Evolutionary conservation across 345 rosid genomes (phyloP).

Genomic region (Pistacia vera): DNA sequence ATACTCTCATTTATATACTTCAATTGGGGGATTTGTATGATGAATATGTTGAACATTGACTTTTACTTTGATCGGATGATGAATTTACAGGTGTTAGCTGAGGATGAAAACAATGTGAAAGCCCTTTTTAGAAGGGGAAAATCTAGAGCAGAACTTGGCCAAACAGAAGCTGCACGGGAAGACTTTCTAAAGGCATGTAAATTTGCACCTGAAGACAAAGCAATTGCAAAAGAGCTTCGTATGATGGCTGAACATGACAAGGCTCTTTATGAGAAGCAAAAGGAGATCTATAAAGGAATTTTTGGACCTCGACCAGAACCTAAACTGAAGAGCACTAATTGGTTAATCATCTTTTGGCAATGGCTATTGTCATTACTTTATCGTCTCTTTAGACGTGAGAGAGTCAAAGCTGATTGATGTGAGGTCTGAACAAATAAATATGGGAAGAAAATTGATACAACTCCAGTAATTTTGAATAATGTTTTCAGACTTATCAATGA

Average conservation of each 20-base stretch:
- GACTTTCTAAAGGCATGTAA: slow-evolving; percentile 84
- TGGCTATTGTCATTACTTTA: slow-evolving; percentile 40
- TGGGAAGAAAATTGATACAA: background rate
- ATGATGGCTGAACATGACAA: slow-evolving; percentile 79
- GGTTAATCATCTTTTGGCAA: slow-evolving; percentile 55
- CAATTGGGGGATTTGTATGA: background rate
- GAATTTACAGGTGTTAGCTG: slow-evolving; percentile 65
- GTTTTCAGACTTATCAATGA: background rate
- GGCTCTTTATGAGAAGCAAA: slow-evolving; percentile 79
- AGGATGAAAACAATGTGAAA: slow-evolving; percentile 87
- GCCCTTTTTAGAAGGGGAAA: slow-evolving; percentile 94
- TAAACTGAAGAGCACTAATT: slow-evolving; percentile 37
- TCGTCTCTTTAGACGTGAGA: slow-evolving; percentile 28
- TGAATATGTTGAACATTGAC: background rate
- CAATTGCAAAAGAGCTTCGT: slow-evolving; percentile 74
- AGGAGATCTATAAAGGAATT: slow-evolving; percentile 82
- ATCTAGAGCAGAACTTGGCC: slow-evolving; percentile 90
- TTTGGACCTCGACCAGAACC: slow-evolving; percentile 65
- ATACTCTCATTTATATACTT: background rate
- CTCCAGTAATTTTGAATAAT: slow-evolving; percentile 2
- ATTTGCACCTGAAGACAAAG: slow-evolving; percentile 81
- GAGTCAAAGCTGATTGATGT: slow-evolving; percentile 40
- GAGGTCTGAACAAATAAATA: background rate
- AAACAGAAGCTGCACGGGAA: slow-evolving; percentile 84
- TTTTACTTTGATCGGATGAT: background rate